Base-by-base conservation (phyloP, 768 basidiomycete species). In the Boletus fagicola region DNA sequence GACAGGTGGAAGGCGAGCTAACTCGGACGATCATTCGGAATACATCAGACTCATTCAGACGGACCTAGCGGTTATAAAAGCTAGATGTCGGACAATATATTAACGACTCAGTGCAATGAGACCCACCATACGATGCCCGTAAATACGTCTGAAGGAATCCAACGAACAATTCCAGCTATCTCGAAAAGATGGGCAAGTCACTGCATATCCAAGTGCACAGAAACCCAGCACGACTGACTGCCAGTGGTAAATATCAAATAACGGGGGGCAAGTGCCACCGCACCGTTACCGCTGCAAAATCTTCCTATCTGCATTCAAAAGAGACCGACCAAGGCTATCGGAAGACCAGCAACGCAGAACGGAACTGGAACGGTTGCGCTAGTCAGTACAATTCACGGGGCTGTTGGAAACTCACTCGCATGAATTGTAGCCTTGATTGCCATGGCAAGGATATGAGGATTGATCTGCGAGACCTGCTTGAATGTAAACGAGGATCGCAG, bases 1-100 rank as follows among this genome's bases (percentile, higher is more conserved):
- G 20, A 18, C 10, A 20, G n/a, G 20, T 54, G 12, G 13, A 44
- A 18, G 58, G 64, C 28, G 44, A 12, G n/a, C 28, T 49, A 16
- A 65, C 18, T 35, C 64, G 61, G 16, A 53, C n/a, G 20, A 65
- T 62, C 3, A 13, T 35, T 35, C 33, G 33, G 60, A 65, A 45
- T 43, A 54, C 18, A 62, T 26, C 18, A 62, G 26, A 40, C 56
- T 58, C 53, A 62, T 60, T 26, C 56, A 53, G 36, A 55, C 51
- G n/a, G 51, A 58, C 57, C 54, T 56, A 12, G 26, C 5, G n/a
- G n/a, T n/a, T 33, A 16, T 16, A 6, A 42, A 26, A 18, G 10
- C 9, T 22, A 33, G 15, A 18, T 22, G 13, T 43, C 33, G 16
- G 12, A 50, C 30, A 22, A 13, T n/a, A 33, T 8, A 9, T 6